These are phyloP conservation scores for Daedaleopsis sinensis DNA, from an alignment of 768 basidiomycete species.

Conservation along the genomic window DNA sequence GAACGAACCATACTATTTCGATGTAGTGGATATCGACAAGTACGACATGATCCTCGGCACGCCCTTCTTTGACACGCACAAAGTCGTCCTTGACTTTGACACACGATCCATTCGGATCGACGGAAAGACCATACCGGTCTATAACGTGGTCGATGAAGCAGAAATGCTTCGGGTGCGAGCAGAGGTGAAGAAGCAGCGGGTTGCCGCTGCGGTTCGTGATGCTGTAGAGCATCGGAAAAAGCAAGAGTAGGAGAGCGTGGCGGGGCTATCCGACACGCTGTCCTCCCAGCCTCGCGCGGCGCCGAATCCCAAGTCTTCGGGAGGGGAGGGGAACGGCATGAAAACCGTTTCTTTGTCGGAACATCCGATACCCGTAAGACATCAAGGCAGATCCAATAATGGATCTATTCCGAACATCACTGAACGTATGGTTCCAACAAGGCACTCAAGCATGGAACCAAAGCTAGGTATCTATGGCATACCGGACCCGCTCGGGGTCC, in stretches of 20 bases:
- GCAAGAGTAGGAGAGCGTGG: background rate
- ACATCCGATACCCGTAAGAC: background rate
- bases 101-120: background rate
- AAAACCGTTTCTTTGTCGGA: background rate
- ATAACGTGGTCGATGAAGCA: background rate
- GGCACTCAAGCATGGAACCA: background rate
- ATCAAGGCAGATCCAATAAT: background rate
- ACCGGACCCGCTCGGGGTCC: background rate
- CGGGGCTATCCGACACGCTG: background rate
- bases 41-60: constrained; percentile 38
- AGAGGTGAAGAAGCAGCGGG: background rate
- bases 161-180: background rate
- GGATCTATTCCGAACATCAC: background rate
- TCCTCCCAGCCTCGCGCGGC: background rate
- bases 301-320: background rate
- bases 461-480: background rate
- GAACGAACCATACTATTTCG: background rate
- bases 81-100: background rate
- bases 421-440: background rate
- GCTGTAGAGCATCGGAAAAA: background rate
- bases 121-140: background rate
- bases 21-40: constrained; percentile 7
- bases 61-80: constrained; percentile 26
- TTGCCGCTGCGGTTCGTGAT: background rate
- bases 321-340: background rate